Base-by-base conservation (phyloP, 1,284 basidiomycete genomes). In the Leccinum subspadiceum region DNA sequence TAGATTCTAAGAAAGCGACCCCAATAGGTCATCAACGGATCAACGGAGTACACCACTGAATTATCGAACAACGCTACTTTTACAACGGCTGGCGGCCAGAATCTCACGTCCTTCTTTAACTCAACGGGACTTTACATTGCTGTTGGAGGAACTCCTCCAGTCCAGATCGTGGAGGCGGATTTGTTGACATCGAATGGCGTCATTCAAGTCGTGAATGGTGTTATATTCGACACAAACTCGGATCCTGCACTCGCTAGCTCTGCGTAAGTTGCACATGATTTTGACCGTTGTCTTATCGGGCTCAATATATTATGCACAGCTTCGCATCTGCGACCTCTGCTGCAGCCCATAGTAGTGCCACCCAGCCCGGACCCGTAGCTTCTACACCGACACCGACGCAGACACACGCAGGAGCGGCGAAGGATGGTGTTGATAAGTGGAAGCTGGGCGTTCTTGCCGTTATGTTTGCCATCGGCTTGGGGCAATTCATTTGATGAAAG, bases 151-250 rank as follows among this genome's bases (percentile, higher is more conserved):
- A 64, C 65, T 41, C 75, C 80, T 8, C 81, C 80, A 15, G 87
- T 86, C 8, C 74, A 74, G 63, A 85, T 93, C 67, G 69, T 88
- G 24, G 77, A 79, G 57, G 75, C 84, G 24, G 89, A 93, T 70
- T 78, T 92, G 7, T 77, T 93, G 64, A 73, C 84, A 26, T 70
- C 78, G 31, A 92, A 92, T 66, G 91, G 91, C 60, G 90, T 93
- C 24, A 69, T 91, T 6, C 89, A 93, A 70, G 73, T 89, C 54
- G 84, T 92, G 63, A 82, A 91, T 70, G 65, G 72, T 2, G 85
- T 91, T 10, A 77, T 92, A 52, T 61, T 85, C 53, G 83, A 89
- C 73, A 78, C 80, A 3, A 70, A 76, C 13, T 70, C 69, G 13
- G 76, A 91, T 72, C 57, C 79, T 2, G 65, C 66, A 3, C 84